A percentile compares a stretch with the other conserved stretches of the same genome.
These are phyloP conservation scores for Neurospora discreta DNA, from an alignment of 495 filamentous ascomycete species.

Conservation along the genomic window DNA sequence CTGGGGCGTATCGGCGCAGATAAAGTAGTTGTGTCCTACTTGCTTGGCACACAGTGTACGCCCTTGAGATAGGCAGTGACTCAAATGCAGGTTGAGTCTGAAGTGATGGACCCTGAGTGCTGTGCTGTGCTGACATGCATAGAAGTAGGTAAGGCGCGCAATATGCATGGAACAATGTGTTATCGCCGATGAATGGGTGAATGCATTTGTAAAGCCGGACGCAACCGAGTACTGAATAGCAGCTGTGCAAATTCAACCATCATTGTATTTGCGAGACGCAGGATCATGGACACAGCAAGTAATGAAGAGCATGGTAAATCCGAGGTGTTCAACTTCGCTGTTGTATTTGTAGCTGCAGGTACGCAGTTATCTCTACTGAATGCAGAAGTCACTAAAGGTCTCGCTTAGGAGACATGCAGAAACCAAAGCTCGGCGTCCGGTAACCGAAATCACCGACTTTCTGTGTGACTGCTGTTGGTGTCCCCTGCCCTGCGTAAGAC, in stretches of 20 bases:
- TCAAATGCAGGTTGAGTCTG: neutral
- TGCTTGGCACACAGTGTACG: neutral
- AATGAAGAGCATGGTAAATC: neutral
- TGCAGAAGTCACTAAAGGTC: neutral
- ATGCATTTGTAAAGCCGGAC: neutral
- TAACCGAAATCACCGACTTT: neutral
- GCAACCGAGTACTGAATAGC: neutral
- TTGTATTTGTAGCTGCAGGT: neutral
- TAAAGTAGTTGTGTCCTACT: neutral
- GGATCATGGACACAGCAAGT: too few relatives aligned
- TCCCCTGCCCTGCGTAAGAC: neutral
- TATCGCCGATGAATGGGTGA: neutral
- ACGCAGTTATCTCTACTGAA: neutral
- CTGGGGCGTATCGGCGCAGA: too few relatives aligned
- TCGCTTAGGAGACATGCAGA: neutral
- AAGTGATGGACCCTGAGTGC: neutral
- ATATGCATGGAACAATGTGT: neutral
- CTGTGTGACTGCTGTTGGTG: neutral
- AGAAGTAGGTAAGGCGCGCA: neutral
- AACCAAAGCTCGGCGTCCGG: neutral
- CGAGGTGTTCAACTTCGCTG: neutral
- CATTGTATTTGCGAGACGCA: neutral
- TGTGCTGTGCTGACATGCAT: neutral
- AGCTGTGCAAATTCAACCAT: neutral
- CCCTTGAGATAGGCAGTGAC: neutral